Conservation (phyloP, 225 moss, liverwort and hornwort species). For the Neckera pumila region DNA sequence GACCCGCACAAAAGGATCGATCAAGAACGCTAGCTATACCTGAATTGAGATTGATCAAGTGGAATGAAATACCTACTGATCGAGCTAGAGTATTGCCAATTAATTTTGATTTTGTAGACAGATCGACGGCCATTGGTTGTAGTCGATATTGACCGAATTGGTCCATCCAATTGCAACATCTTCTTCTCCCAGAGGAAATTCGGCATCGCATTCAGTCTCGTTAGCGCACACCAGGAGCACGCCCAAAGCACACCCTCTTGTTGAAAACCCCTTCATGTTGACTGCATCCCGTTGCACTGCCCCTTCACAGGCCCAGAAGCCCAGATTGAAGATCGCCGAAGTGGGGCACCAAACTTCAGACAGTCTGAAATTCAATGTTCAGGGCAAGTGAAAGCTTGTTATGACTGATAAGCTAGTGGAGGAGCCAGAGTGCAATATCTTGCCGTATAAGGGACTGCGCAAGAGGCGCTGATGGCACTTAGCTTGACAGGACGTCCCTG, state of each 20-base stretch:
- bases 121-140: neutral
- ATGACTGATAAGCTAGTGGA: neutral
- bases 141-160: neutral
- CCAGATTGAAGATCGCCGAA: neutral
- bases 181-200: neutral
- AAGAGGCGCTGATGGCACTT: neutral
- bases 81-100: neutral
- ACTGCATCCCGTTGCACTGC: neutral
- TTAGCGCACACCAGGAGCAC: neutral
- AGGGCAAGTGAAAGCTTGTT: neutral
- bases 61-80: neutral
- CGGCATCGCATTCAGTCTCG: neutral
- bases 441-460: neutral
- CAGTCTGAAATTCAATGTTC: neutral
- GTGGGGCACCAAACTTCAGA: neutral
- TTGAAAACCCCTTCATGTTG: neutral
- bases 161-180: neutral
- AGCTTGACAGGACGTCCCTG: neutral
- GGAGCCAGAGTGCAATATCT: neutral
- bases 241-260: neutral
- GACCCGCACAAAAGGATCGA: accelerated
- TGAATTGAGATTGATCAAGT: neutral
- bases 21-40: too few species aligned
- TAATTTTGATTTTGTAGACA: neutral
- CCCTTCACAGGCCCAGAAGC: neutral